phyloP scores from a whole-genome alignment of 371 early-diverging fungal genomes.

The Apophysomyces ossiformis region DNA sequence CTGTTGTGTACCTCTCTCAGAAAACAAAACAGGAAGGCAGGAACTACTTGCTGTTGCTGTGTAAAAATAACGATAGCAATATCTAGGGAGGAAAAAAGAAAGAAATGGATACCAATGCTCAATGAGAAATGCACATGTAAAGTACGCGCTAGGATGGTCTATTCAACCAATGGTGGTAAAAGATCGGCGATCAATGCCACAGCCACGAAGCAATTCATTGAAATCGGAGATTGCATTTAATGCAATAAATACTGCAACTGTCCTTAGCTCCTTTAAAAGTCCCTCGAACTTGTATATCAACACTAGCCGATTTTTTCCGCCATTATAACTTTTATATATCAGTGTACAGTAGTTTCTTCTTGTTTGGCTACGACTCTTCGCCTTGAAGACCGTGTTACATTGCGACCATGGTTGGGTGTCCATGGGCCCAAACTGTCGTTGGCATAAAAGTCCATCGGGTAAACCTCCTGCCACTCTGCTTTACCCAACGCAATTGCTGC shows the following conservation, averaged over 20 bases:
- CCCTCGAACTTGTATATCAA: no score
- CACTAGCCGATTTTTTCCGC: no score
- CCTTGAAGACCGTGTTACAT: slow-evolving; percentile 23
- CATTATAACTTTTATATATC: no score
- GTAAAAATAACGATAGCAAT: slow-evolving; percentile 1
- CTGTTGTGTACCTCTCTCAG: background rate
- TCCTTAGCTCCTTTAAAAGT: no score
- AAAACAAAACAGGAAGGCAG: background rate
- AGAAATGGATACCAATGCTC: background rate
- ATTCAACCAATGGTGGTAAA: no score
- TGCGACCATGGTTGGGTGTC: slow-evolving; percentile 88
- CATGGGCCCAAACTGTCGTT: slow-evolving; percentile 91
- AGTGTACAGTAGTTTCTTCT: background rate
- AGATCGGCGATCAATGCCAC: no score
- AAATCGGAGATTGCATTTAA: no score
- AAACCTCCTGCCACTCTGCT: slow-evolving; percentile 78
- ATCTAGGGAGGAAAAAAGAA: background rate
- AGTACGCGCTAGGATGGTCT: background rate
- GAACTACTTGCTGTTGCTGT: background rate
- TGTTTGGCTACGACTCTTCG: background rate
- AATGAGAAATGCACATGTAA: slow-evolving; percentile 3
- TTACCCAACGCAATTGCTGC: slow-evolving; percentile 85
- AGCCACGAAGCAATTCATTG: no score
- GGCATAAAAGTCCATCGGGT: slow-evolving; percentile 98
- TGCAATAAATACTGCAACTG: no score